Evolutionary conservation across 495 filamentous ascomycete species (phyloP), one percentile per base, ranked within the genome.

Genomic region (Parathielavia hyrcaniae): DNA sequence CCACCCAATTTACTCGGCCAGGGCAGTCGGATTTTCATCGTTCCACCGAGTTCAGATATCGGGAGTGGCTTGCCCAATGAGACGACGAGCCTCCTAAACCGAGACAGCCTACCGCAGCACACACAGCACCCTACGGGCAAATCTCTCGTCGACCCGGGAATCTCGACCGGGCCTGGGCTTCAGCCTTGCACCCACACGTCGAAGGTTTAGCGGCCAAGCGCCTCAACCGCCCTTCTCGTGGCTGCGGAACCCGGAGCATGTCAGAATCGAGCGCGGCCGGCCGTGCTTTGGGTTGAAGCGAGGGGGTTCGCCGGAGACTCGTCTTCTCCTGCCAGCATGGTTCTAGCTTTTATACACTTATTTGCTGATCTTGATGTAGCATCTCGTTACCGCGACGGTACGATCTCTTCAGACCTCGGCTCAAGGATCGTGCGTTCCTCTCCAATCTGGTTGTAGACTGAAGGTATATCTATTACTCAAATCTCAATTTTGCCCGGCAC

Each of bases 121-220:
- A 38, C 44, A 51, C 2, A 2, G 6, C 26, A 30, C 2, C 26
- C 26, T 30, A 6, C 26, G 58, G 51, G 44, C 57, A 40, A n/a
- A n/a, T 22, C 41, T 53, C 39, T 34, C 32, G 43, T 39, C n/a
- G 26, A 13, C 23, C 22, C 43, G 44, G 51, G 26, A 20, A 14
- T 8, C 22, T 52, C 26, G 38, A 39, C 49, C 32, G 34, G 20
- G 45, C 32, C 55, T 26, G 41, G 35, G 44, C 50, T 49, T 50
- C 54, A 53, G 50, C 53, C 54, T 49, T 50, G 41, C 49, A 9
- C 46, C 41, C 46, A 30, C 6, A 30, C 26, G 26, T 30, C 26
- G 26, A 30, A 30, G 6, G 26, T 6, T 30, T 30, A 6, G 26
- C 26, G 26, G 26, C 26, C 6, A 30, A 50, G n/a, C 16, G 26